These are phyloP conservation scores for Emericellopsis cladophorae DNA, from an alignment of 2,329 filamentous ascomycete genomes.

Conservation along the genomic window DNA sequence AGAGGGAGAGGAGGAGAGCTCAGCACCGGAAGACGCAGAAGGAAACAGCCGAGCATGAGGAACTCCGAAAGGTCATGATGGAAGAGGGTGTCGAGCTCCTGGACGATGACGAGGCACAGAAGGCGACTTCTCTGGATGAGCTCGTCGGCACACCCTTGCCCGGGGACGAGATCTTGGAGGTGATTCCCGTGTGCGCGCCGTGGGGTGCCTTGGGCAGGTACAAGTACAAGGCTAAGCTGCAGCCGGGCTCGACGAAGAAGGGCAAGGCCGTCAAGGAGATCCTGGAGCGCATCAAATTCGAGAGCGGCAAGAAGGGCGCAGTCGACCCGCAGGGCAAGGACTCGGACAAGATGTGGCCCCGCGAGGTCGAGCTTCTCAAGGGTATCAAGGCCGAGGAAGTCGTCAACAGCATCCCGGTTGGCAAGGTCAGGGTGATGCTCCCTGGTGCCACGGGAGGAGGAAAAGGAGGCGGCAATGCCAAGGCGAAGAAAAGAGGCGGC, in stretches of 20 bases:
- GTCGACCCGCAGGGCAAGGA: conserved; percentile 49
- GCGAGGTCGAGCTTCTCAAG: conserved; percentile 76
- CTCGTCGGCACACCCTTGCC: conserved; percentile 67
- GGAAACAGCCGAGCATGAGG: conserved; percentile 66
- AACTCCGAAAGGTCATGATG: conserved; percentile 46
- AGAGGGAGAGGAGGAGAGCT: conserved; percentile 61
- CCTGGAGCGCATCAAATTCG: conserved; percentile 65
- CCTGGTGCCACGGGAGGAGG: conserved; percentile 36
- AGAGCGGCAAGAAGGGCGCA: conserved; percentile 42
- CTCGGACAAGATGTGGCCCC: conserved; percentile 68
- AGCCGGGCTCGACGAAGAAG: conserved; percentile 83
- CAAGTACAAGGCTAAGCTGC: conserved; percentile 93
- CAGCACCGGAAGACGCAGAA: conserved; percentile 71
- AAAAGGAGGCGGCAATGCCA: conserved; percentile 25
- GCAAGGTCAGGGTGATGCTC: conserved; percentile 71
- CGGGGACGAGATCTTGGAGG: conserved; percentile 71
- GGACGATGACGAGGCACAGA: conserved; percentile 46
- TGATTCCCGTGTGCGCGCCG: conserved; percentile 50
- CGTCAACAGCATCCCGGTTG: conserved; percentile 67
- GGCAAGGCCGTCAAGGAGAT: conserved; percentile 90
- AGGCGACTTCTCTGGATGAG: conserved; percentile 46
- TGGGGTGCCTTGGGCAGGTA: conserved; percentile 52
- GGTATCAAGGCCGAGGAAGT: conserved; percentile 72
- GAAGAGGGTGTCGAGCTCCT: conserved; percentile 45
- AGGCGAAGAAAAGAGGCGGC: conserved; percentile 15